Conservation (phyloP, 1,139 yeast genomes). For the Pneumocystis wakefieldiae region DNA sequence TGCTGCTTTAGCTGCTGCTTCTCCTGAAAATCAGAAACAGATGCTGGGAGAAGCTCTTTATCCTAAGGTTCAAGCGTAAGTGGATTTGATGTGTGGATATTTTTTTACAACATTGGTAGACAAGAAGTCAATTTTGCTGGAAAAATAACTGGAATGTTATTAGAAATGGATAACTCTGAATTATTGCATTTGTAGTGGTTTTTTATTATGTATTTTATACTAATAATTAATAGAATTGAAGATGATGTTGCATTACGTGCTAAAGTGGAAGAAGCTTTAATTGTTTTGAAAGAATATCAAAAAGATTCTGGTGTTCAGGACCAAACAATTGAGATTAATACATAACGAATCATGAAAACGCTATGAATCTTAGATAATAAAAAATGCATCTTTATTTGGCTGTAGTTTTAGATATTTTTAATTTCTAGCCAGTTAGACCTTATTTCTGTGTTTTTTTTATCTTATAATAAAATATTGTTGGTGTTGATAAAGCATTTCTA, state of each 20-base stretch:
- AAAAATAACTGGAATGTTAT: slow-evolving; percentile 97
- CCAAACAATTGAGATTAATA: not conserved
- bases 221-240: slow-evolving; percentile 33
- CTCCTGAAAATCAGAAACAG: slow-evolving; percentile 85
- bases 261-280: slow-evolving; percentile 88
- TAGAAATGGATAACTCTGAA: slow-evolving; percentile 88
- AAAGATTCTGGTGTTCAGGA: slow-evolving; percentile 1
- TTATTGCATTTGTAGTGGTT: slow-evolving; percentile 47
- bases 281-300: slow-evolving; percentile 65
- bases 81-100: not conserved
- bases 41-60: slow-evolving; percentile 94
- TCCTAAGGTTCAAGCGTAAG: slow-evolving; percentile 77
- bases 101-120: not conserved
- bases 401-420: not conserved
- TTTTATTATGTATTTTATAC: slow-evolving; percentile 24
- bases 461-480: not conserved
- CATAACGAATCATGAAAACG: not conserved
- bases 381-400: not conserved
- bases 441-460: not conserved
- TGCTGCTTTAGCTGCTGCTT: slow-evolving; percentile 26
- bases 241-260: slow-evolving; percentile 71
- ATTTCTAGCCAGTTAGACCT: not conserved
- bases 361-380: not conserved
- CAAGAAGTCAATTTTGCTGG: slow-evolving; percentile 88
- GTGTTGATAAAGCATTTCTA: not conserved